Conservation (phyloP, 306 rosid species). For the Glycine latifolia region DNA sequence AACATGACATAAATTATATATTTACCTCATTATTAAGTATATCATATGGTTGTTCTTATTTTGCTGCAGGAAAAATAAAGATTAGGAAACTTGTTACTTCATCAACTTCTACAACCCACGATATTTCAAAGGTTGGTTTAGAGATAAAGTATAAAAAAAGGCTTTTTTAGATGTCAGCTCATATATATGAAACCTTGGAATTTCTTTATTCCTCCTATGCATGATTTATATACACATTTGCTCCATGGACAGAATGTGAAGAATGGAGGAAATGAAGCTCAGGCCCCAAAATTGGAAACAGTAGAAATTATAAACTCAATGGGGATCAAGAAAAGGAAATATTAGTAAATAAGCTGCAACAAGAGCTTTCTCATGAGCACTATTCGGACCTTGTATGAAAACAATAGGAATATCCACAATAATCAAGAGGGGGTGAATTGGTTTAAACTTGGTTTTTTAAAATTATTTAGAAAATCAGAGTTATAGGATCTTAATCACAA, state of each 20-base stretch:
- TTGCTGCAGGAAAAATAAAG: constrained; percentile 67
- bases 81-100: constrained; percentile 57
- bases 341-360: too few relatives aligned
- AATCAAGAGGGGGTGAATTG: too few relatives aligned
- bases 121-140: constrained; percentile 61
- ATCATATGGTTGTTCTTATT: constrained; percentile 34
- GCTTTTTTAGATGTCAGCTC: not conserved
- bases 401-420: too few relatives aligned
- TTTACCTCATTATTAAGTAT: constrained; percentile 8
- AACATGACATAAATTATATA: not conserved
- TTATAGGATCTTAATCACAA: too few relatives aligned
- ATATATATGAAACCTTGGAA: constrained; percentile 1
- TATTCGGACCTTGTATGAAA: constrained; percentile 8
- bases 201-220: not conserved
- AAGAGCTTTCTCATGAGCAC: too few relatives aligned
- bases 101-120: constrained; percentile 45
- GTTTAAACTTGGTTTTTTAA: too few relatives aligned
- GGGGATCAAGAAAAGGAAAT: too few relatives aligned
- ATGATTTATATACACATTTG: constrained; percentile 17
- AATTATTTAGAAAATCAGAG: too few relatives aligned
- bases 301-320: not conserved
- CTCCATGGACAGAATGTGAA: constrained; percentile 50
- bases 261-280: constrained; percentile 34
- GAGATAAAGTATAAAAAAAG: not conserved
- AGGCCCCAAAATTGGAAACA: not conserved